phyloP scores from a whole-genome alignment of 2,329 filamentous ascomycete genomes.

The Neoscytalidium dimidiatum region DNA sequence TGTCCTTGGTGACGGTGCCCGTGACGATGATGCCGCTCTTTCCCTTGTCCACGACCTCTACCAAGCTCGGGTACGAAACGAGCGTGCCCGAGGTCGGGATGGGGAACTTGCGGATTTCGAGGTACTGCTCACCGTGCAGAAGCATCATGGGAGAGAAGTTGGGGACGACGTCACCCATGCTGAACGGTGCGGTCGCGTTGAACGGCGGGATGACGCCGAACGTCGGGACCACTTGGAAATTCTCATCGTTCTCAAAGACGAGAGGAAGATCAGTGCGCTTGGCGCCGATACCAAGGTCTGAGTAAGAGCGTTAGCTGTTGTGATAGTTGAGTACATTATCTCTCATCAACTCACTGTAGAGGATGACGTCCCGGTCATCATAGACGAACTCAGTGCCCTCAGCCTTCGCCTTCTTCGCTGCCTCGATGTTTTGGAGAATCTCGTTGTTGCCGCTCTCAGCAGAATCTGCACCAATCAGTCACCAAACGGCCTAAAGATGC shows the following conservation, averaged over 20 bases:
- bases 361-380: constrained; percentile 82
- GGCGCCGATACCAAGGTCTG: constrained; percentile 82
- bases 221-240: constrained; percentile 94
- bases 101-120: constrained; percentile 89
- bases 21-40: constrained; percentile 80
- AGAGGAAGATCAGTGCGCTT: constrained; percentile 86
- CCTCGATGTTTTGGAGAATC: constrained; percentile 72
- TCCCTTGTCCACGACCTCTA: constrained; percentile 97
- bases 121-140: constrained; percentile 96
- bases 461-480: constrained; percentile 9
- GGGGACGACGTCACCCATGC: constrained; percentile 79
- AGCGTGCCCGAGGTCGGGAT: constrained; percentile 83
- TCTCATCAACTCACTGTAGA: constrained; percentile 65
- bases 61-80: constrained; percentile 73
- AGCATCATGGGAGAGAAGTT: constrained; percentile 99
- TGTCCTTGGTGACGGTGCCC: constrained; percentile 80
- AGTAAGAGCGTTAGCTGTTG: constrained; percentile 25
- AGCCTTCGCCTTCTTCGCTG: constrained; percentile 70
- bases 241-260: constrained; percentile 85
- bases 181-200: constrained; percentile 77
- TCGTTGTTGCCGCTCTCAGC: constrained; percentile 44
- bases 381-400: constrained; percentile 79
- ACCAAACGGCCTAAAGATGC: not conserved
- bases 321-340: not conserved
- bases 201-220: constrained; percentile 96